Evolutionary conservation across 2,329 filamentous ascomycete genomes (phyloP), one percentile per base, ranked within the genome.

Genomic region (Neospermospora avenae): DNA sequence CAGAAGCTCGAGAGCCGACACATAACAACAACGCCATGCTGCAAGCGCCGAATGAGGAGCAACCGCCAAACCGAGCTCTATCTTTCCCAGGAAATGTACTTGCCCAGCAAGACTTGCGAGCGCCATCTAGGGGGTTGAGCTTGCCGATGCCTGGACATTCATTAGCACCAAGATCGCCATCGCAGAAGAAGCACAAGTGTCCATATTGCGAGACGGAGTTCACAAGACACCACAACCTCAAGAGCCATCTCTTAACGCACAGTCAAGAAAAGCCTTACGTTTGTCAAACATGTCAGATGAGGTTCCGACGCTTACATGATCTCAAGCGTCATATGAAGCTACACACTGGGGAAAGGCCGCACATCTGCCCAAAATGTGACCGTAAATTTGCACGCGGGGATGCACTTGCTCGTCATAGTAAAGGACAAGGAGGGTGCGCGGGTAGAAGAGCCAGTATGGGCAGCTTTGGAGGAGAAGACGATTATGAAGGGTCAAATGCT

Each of bases 181-280:
- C 87, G 25, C 82, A 84, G 55, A 97, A 96, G 77, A 93, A 95
- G 71, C 93, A 99, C 78, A 96, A 95, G 74, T 99, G 95, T 72
- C 93, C 91, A 0, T 96, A 96, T 74, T 99, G 95, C 80, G 86
- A 91, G 41, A 97, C 95, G 4, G 95, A 96, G 71, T 99, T 99
- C 69, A 99, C 95, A 28, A 86, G 95, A 46, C 95, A 98, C 73
- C 95, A 98, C 74, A 98, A 99, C 71, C 83, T 98, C 28, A 99
- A 98, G 77, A 97, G 92, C 68, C 95, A 99, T 77, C 83, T 99
- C 59, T 84, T 99, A 72, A 98, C 95, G 0, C 95, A 98, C 75
- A 97, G 93, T 70, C 93, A 99, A 79, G 95, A 99, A 75, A 99
- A 99, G 76, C 95, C 95, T 0, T 99, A 95, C 72, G 85, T 95